phyloP scores from a whole-genome alignment of 805 yeast species.

The Ogataea paradorogensis region DNA sequence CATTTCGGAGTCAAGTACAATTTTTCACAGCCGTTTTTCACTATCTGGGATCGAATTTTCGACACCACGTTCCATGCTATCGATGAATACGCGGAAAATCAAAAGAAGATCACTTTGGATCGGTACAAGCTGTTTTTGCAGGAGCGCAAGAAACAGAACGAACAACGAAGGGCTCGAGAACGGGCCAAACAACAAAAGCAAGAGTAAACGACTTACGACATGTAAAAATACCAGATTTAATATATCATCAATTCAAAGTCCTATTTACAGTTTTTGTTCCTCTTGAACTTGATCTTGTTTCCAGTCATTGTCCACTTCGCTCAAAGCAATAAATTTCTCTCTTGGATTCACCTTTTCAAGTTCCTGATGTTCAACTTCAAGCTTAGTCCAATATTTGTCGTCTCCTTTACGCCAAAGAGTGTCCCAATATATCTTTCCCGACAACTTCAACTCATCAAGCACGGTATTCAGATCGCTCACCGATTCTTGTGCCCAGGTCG shows the following conservation, averaged over 20 bases:
- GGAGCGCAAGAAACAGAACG: slow-evolving; percentile 31
- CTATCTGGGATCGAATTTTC: slow-evolving; percentile 80
- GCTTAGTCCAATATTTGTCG: slow-evolving; percentile 63
- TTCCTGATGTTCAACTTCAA: slow-evolving; percentile 57
- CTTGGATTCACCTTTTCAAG: slow-evolving; percentile 57
- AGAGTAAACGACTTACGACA: slow-evolving; percentile 3
- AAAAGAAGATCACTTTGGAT: slow-evolving; percentile 62
- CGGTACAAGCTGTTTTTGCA: slow-evolving; percentile 59
- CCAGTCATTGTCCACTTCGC: slow-evolving; percentile 47
- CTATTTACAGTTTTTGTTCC: too few species aligned
- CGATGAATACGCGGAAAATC: slow-evolving; percentile 62
- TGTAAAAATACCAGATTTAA: slow-evolving; percentile 1
- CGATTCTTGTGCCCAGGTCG: slow-evolving; percentile 87
- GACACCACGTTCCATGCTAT: slow-evolving; percentile 70
- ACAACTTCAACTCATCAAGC: slow-evolving; percentile 56
- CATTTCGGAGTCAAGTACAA: slow-evolving; percentile 91
- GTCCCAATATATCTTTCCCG: slow-evolving; percentile 72
- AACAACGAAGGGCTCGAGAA: slow-evolving; percentile 6
- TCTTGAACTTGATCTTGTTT: slow-evolving; percentile 18
- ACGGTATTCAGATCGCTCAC: slow-evolving; percentile 77
- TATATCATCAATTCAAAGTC: not conserved
- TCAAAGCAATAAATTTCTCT: slow-evolving; percentile 64
- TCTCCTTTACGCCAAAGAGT: slow-evolving; percentile 85
- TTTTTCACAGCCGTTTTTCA: slow-evolving; percentile 94
- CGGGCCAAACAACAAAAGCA: slow-evolving; percentile 1